Base-by-base conservation (phyloP, 2,329 filamentous ascomycete genomes). In the Stachybotrys echinatus region DNA sequence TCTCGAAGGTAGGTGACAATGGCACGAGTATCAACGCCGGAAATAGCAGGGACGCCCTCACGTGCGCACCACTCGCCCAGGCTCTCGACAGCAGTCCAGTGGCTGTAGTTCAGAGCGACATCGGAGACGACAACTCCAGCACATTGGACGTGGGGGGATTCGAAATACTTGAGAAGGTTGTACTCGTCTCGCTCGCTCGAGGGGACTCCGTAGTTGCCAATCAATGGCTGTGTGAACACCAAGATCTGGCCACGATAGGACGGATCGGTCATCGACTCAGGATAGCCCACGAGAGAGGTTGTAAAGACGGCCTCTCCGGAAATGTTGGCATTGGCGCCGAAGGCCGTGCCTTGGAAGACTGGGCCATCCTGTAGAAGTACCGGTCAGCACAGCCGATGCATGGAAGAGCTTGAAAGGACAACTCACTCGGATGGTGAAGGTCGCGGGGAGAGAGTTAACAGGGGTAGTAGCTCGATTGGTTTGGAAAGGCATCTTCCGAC, bases 261-360 rank as follows among this genome's bases (percentile, higher is more conserved):
- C 48, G 88, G 88, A 63, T 92, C 88, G 63, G 88, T 92, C 79
- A 92, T 85, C 45, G 88, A 96, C 77, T 99, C 94, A 59, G 94
- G 94, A 71, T 99, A 99, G 63, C 94, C 94, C 52, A 99, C 94
- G 50, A 97, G 84, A 21, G 92, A 96, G 53, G 94, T 97, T 55
- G 94, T 97, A 79, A 99, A 99, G 69, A 97, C 94, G 43, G 94
- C 94, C 77, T 99, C 94, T 61, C 94, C 94, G 55, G 92, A 96
- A 67, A 97, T 89, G 79, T 96, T 99, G 69, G 88, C 83, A 71
- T 95, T 94, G 65, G 94, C 94, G 63, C 94, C 94, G 63, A 97
- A 99, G 52, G 92, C 95, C 68, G 89, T 96, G 67, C 94, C 94
- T 62, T 90, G 89, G 77, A 96, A 97, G 65, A 97, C 87, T 42